Evolutionary conservation across 2,329 filamentous ascomycete genomes (phyloP).

Genomic region (Colletotrichum navitas): DNA sequence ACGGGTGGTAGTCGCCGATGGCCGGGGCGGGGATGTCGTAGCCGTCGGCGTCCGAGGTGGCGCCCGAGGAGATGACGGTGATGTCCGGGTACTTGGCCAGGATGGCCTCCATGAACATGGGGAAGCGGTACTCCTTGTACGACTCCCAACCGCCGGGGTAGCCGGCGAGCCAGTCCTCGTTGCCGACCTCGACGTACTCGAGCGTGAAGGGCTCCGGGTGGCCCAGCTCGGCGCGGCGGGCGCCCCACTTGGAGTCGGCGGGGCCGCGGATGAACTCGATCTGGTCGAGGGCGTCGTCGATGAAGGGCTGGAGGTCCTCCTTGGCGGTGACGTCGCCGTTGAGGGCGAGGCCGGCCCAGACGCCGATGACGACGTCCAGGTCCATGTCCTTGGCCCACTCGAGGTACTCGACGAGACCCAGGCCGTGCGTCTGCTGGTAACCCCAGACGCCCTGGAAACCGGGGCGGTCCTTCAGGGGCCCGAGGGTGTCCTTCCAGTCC

Average conservation of each 20-base stretch:
- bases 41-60: conserved; percentile 60
- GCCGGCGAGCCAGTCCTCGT: conserved; percentile 73
- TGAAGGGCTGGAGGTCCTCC: conserved; percentile 64
- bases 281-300: conserved; percentile 72
- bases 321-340: conserved; percentile 65
- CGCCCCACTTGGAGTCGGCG: conserved; percentile 66
- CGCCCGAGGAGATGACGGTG: conserved; percentile 65
- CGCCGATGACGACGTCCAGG: conserved; percentile 68
- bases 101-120: conserved; percentile 71
- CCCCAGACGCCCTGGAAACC: conserved; percentile 69
- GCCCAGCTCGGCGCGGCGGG: conserved; percentile 68
- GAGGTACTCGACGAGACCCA: conserved; percentile 73
- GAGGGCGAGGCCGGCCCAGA: conserved; percentile 70
- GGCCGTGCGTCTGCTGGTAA: conserved; percentile 72
- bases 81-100: conserved; percentile 68
- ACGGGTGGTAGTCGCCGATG: conserved; percentile 65
- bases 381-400: conserved; percentile 71
- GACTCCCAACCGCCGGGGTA: conserved; percentile 60
- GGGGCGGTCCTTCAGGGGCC: conserved; percentile 65
- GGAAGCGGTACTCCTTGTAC: conserved; percentile 68
- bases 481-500: conserved; percentile 67
- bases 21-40: conserved; percentile 57
- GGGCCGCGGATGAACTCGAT: conserved; percentile 73
- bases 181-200: conserved; percentile 74
- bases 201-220: conserved; percentile 72